These are phyloP conservation scores for Ulmus americana DNA, from an alignment of 331 rosid genomes.

Conservation along the genomic window DNA sequence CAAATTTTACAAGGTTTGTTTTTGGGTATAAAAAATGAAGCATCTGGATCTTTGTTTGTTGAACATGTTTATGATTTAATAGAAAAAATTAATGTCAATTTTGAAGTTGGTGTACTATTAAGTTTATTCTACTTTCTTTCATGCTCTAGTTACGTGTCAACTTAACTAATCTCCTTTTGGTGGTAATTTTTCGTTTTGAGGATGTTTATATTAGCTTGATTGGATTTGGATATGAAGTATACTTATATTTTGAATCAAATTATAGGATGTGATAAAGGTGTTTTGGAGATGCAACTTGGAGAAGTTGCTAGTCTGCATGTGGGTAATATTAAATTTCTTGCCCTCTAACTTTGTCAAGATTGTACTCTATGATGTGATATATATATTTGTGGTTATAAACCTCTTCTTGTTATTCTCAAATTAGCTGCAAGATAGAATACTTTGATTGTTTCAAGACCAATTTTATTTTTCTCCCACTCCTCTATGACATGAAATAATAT, in stretches of 20 bases:
- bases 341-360: not conserved
- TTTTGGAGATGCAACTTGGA: slow-evolving; percentile 79
- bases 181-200: not conserved
- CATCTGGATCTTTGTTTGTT: too few species aligned
- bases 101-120: too few species aligned
- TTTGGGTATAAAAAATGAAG: too few species aligned
- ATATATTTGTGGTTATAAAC: not conserved
- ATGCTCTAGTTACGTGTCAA: not conserved
- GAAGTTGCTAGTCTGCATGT: slow-evolving; percentile 89
- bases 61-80: too few species aligned
- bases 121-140: too few species aligned
- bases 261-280: slow-evolving; percentile 96
- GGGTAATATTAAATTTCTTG: slow-evolving; percentile 42
- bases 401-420: too few species aligned
- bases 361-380: not conserved
- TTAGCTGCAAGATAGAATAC: too few species aligned
- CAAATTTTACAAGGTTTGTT: too few species aligned
- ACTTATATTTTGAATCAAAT: slow-evolving; percentile 5
- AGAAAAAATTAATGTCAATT: too few species aligned
- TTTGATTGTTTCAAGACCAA: too few species aligned
- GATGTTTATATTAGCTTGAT: not conserved
- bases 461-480: too few species aligned
- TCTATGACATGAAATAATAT: too few species aligned
- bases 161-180: not conserved
- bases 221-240: not conserved